Base-by-base conservation (phyloP, 2,329 filamentous ascomycete genomes). In the Alternaria solani region DNA sequence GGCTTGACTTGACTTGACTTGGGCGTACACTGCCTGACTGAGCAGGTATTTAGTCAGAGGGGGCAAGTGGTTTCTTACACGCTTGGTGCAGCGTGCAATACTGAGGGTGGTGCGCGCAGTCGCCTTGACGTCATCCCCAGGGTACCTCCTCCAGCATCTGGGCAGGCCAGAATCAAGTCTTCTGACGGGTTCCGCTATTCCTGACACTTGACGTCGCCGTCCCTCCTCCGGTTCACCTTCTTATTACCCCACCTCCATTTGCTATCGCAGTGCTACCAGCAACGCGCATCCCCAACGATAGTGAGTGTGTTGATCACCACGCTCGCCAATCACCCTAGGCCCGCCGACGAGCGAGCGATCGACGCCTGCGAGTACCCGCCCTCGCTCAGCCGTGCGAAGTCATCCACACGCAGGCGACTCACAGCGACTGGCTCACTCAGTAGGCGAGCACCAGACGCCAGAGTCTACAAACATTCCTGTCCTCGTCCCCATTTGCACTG, bases 311-410 rank as follows among this genome's bases (percentile, higher is more conserved):
- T 65, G 61, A 65, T 64, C 65, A 36, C 26, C 52, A 47, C 64
- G 30, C 53, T 60, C 57, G 61, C 67, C 66, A 61, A 65, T 63
- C 64, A 59, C 54, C 62, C 59, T 57, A 28, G 18, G 18, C 51
- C 51, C 51, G 20, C 41, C 51, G 48, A 56, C 57, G 57, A 55
- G 60, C 57, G 57, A 55, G 60, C 62, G 52, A 69, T 67, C 67
- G 64, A 63, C 67, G 62, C 56, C 62, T 66, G 64, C 67, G 53
- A 58, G 51, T 44, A 65, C 62, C 64, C 65, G 65, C 49, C 58
- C 57, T 62, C 59, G 53, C 61, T 43, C 60, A 59, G 46, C 64
- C 55, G 47, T 57, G 23, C 57, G 52, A 56, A 57, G 55, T 58
- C 60, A 46, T 54, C 18, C 57, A 59, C 20, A 38, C 38, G 38